phyloP scores from a whole-genome alignment of 192 early-diverging fungal species.

The Coemansia sp. region DNA sequence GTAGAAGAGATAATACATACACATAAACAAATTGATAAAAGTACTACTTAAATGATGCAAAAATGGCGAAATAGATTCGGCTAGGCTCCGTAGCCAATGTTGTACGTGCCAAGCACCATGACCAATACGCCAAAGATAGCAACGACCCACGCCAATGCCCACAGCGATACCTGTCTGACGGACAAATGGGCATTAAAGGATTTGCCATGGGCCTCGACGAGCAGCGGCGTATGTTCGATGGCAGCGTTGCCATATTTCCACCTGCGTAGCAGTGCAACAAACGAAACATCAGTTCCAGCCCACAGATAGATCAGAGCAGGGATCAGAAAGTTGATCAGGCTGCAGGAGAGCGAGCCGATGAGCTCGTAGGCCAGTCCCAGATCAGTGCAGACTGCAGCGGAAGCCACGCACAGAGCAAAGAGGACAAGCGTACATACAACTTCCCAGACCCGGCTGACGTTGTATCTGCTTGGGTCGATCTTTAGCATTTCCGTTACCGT shows the following conservation, averaged over 20 bases:
- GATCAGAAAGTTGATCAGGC: slow-evolving; percentile 41
- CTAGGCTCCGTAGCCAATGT: slow-evolving; percentile 11
- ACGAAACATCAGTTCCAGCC: slow-evolving; percentile 38
- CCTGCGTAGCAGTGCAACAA: not conserved
- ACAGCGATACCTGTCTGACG: slow-evolving; percentile 10
- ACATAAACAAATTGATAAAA: not conserved
- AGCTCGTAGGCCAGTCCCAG: slow-evolving; percentile 46
- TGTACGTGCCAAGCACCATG: slow-evolving; percentile 41
- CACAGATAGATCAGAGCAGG: slow-evolving; percentile 33
- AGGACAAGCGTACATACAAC: slow-evolving; percentile 23
- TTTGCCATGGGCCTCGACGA: not conserved
- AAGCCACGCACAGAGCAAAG: slow-evolving; percentile 18
- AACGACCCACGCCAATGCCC: slow-evolving; percentile 30
- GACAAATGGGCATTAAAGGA: not conserved
- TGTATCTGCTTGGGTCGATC: slow-evolving; percentile 28
- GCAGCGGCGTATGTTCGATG: not conserved
- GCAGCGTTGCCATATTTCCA: not conserved
- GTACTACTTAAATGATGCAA: not conserved
- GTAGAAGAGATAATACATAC: not conserved
- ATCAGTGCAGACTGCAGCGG: slow-evolving; percentile 24
- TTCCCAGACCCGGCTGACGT: slow-evolving; percentile 16
- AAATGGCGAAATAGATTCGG: not conserved
- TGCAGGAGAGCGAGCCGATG: slow-evolving; percentile 33
- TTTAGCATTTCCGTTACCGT: slow-evolving; percentile 37
- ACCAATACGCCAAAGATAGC: slow-evolving; percentile 39